Base-by-base conservation (phyloP, 495 filamentous ascomycete genomes). In the Penicillium pulvis region DNA sequence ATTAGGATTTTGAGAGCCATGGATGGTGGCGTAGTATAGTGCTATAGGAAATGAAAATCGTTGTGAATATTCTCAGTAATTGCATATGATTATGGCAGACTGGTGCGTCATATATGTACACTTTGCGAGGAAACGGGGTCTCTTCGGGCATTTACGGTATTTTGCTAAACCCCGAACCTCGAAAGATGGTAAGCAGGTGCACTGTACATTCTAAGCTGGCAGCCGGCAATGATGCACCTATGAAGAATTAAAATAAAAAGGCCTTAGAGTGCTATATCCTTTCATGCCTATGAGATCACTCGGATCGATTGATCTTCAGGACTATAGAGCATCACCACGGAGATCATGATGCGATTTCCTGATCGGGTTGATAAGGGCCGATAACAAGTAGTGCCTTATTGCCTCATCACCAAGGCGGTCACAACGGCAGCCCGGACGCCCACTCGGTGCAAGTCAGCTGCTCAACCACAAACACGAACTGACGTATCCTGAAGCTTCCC, bases 401-500 rank as follows among this genome's bases (percentile, higher is more conserved):
- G 53, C 57, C 47, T 52, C 26, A 50, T 0, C 53, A 56, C 54
- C 58, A 31, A 71, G 68, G 66, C 63, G 68, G 63, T 61, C 26
- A 57, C 2, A 62, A 68, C 55, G 63, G 67, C 16, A 51, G 43
- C 17, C 53, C 19, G 56, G 2, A 62, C 16, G 50, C n/a, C 45
- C 73, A 64, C 51, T 43, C 44, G 4, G 36, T 55, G 71, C 62
- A 71, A 53, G 58, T 60, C 57, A 64, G 54, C 56, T 67, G 65
- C 57, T 65, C 39, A 54, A 59, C 51, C 57, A 65, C 57, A 69
- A 69, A 60, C 61, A 56, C 23, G 35, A 62, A 70, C 69, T 78
- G 75, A 78, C 71, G 74, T 78, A 78, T 66, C 67, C 65, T 61
- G 61, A 63, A 66, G 61, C 62, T 63, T 58, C 58, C 51, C 62